phyloP scores from a whole-genome alignment of 169 alveolate genomes.

The Cryptosporidium meleagridis region DNA sequence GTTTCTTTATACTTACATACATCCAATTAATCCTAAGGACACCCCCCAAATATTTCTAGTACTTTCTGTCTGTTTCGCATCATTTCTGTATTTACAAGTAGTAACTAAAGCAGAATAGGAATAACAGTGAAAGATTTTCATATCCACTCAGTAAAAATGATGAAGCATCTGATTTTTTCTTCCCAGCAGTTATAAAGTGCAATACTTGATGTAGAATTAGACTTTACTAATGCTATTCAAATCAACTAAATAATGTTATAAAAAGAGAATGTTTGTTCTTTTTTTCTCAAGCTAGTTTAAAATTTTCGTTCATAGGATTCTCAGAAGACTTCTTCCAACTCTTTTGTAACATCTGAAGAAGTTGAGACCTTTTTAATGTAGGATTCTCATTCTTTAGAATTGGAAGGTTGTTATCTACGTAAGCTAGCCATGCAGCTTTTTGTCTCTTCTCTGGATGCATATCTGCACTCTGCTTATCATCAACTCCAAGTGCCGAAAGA shows the following conservation, averaged over 20 bases:
- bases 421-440: conserved; percentile 72
- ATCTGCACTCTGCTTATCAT: conserved; percentile 8
- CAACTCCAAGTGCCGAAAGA: conserved; percentile 6
- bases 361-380: conserved; percentile 56
- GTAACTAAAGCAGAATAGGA: background rate
- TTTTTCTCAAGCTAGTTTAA: background rate
- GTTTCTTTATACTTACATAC: background rate
- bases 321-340: conserved; percentile 71
- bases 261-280: background rate
- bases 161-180: background rate
- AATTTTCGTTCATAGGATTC: conserved; percentile 27
- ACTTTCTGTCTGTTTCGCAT: background rate
- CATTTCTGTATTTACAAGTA: background rate
- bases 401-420: conserved; percentile 64
- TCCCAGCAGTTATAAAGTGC: background rate
- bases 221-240: background rate
- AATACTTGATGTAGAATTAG: background rate
- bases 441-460: conserved; percentile 71
- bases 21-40: background rate
- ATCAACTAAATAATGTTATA: background rate
- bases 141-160: background rate
- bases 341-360: conserved; percentile 51
- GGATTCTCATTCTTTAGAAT: conserved; percentile 42
- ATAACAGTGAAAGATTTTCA: background rate
- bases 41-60: background rate